phyloP scores from a whole-genome alignment of 2,329 filamentous ascomycete species.

The Trichoderma polysporum region DNA sequence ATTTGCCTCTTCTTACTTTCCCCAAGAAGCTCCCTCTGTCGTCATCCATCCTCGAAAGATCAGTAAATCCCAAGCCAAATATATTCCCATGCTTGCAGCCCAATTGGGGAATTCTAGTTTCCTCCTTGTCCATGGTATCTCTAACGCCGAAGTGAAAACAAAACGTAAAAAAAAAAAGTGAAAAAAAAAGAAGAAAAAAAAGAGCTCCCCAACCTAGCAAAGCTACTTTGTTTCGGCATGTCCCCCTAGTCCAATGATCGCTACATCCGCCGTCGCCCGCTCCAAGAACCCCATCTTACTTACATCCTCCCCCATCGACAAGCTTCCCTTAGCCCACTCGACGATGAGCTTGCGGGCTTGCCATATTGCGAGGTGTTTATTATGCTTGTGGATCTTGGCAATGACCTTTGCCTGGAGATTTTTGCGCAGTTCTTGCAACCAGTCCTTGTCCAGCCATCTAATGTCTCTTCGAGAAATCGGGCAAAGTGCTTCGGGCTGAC shows the following conservation, averaged over 20 bases:
- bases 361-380: constrained; percentile 36
- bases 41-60: neutral
- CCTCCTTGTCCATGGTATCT: neutral
- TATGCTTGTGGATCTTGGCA: constrained; percentile 31
- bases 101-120: neutral
- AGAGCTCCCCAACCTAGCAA: neutral
- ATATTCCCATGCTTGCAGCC: neutral
- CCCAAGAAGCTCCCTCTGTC: neutral
- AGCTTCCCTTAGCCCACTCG: constrained; percentile 30
- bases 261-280: constrained; percentile 23
- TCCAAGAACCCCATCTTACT: constrained; percentile 29
- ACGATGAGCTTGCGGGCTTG: constrained; percentile 28
- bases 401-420: constrained; percentile 28
- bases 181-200: neutral
- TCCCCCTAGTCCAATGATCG: constrained; percentile 27
- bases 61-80: neutral
- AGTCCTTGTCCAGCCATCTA: constrained; percentile 27
- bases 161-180: neutral
- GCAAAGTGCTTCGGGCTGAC: constrained; percentile 27
- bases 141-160: neutral
- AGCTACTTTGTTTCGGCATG: neutral
- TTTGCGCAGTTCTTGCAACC: constrained; percentile 25
- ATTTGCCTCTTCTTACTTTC: neutral
- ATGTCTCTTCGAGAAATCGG: constrained; percentile 32
- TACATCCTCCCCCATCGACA: constrained; percentile 27